A percentile compares a stretch with the other conserved stretches of the same genome.
phyloP scores from a whole-genome alignment of 1,139 yeast genomes.

The Diutina neorugosa region DNA sequence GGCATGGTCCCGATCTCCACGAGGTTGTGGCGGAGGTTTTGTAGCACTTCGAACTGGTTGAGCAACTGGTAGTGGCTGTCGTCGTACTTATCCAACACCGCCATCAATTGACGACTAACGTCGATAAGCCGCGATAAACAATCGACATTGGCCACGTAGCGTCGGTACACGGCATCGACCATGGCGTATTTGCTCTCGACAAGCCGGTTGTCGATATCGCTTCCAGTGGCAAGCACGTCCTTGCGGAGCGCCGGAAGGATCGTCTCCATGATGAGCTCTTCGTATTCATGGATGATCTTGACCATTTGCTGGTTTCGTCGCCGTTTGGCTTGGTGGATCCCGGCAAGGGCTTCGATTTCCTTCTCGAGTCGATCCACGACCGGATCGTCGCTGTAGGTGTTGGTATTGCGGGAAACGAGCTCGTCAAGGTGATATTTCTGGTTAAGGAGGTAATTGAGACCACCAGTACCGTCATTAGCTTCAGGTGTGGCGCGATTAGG shows the following conservation, averaged over 20 bases:
- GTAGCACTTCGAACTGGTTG: constrained; percentile 1
- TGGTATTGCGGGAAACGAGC: neutral
- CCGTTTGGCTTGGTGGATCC: neutral
- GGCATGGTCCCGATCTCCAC: neutral
- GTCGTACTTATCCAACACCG: neutral
- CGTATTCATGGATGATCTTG: neutral
- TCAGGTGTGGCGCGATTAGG: neutral
- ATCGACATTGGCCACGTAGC: constrained; percentile 1
- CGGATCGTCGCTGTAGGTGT: neutral
- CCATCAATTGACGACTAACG: neutral
- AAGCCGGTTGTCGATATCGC: neutral
- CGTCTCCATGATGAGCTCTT: neutral
- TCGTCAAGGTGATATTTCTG: neutral
- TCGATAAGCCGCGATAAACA: neutral
- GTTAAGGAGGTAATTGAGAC: neutral
- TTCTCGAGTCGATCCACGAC: neutral
- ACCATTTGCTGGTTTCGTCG: neutral
- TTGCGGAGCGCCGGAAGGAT: neutral
- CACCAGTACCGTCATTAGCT: neutral
- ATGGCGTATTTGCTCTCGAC: neutral
- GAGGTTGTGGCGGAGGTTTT: neutral
- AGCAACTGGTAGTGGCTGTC: neutral
- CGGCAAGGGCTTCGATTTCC: neutral
- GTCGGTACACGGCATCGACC: neutral
- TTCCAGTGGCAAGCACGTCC: neutral